Evolutionary conservation across 805 yeast species (phyloP), one percentile per base, ranked within the genome.

Genomic region (Jamesozyma rosinii): DNA sequence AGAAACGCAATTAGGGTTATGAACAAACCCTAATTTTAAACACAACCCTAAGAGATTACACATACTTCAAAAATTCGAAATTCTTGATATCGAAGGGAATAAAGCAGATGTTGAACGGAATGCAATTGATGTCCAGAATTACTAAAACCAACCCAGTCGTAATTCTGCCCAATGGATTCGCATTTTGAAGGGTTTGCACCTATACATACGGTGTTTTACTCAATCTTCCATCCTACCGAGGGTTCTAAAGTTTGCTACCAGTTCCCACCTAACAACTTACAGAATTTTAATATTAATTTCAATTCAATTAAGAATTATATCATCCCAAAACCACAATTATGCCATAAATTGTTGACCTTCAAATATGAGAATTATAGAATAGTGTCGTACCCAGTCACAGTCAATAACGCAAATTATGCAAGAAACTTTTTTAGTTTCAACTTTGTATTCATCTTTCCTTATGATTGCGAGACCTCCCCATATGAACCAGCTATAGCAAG

Each of bases 361-460:
- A 79, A 84, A 49, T 76, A 81, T 49, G 81, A 77, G 29, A 72
- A 76, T 37, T 84, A 76, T 58, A 68, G 86, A 45, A 76, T 94
- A 1, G 74, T 85, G 17, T 95, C 97, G 13, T 88, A 77, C 57
- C 99, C 99, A 0, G 95, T 90, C 1, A 80, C 82, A 47, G 79
- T 92, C 8, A 77, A 76, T 44, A 83, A 81, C 21, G 60, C 79
- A 6, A 75, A 75, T 44, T 92, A 92, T 61, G 84, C 90, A 1
- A 75, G 99, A 54, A 94, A 92, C 64, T 82, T 90, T 17, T 92
- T 90, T 69, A 85, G 79, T 52, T 92, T 92, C 73, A 90, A 92
- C 58, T 81, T 92, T 55, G 88, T 94, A 40, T 88, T 90, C 66
- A 94, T 94, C 0, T 89, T 94, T 63, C 82, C 81, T 9, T 83